A percentile compares a stretch with the other conserved stretches of the same genome.
Conservation (phyloP, 2,329 filamentous ascomycete genomes). For the Pestalotiopsis sp. region DNA sequence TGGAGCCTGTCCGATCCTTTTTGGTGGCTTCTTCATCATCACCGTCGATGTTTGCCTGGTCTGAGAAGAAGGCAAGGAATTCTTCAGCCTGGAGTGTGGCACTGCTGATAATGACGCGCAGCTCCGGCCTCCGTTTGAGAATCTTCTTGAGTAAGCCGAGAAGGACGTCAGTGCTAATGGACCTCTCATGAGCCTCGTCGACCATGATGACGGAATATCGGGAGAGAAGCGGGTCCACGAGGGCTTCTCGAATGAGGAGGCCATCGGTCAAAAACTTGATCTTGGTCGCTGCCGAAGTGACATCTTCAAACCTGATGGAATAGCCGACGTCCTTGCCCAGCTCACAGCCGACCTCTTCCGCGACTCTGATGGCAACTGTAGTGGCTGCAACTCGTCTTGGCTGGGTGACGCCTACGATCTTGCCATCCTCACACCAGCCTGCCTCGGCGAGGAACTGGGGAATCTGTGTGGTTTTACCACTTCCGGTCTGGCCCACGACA, state of each 20-base stretch:
- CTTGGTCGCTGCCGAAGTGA: slow-evolving; percentile 79
- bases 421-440: slow-evolving; percentile 86
- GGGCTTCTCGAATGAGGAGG: slow-evolving; percentile 84
- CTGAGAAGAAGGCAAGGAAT: slow-evolving; percentile 77
- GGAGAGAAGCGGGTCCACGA: slow-evolving; percentile 88
- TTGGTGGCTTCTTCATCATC: slow-evolving; percentile 26
- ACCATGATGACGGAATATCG: slow-evolving; percentile 97
- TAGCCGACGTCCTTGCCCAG: slow-evolving; percentile 92
- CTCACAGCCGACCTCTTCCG: slow-evolving; percentile 84
- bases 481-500: slow-evolving; percentile 91
- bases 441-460: slow-evolving; percentile 87
- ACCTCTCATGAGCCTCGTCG: slow-evolving; percentile 94
- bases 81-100: slow-evolving; percentile 90
- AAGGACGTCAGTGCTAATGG: slow-evolving; percentile 88
- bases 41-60: slow-evolving; percentile 40
- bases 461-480: slow-evolving; percentile 93
- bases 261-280: slow-evolving; percentile 98
- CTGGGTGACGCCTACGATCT: slow-evolving; percentile 88
- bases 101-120: slow-evolving; percentile 89
- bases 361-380: slow-evolving; percentile 84
- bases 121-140: slow-evolving; percentile 73
- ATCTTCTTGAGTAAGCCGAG: slow-evolving; percentile 93
- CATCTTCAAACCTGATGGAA: slow-evolving; percentile 90
- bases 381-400: slow-evolving; percentile 89
- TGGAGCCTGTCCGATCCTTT: slow-evolving; percentile 46